Conservation (phyloP, 2,329 filamentous ascomycete genomes). For the Tolypocladium guangdongense region DNA sequence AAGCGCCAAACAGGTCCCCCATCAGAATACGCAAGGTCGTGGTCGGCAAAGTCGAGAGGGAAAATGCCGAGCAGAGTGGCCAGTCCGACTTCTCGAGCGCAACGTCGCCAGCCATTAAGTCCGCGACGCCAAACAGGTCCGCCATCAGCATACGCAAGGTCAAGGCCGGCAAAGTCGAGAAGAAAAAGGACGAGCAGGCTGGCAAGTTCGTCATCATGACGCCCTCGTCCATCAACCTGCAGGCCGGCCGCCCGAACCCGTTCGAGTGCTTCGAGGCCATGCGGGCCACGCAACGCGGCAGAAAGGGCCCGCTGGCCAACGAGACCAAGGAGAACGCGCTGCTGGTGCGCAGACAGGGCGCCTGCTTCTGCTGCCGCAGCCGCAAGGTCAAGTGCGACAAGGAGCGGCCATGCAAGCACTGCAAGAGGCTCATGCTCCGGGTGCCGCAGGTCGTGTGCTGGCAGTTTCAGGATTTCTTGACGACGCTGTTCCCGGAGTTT, state of each 20-base stretch:
- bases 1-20: slow-evolving; percentile 16
- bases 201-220: slow-evolving; percentile 46
- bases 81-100: slow-evolving; percentile 35
- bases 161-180: slow-evolving; percentile 32
- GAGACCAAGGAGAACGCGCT: slow-evolving; percentile 44
- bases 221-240: slow-evolving; percentile 40
- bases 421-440: slow-evolving; percentile 37
- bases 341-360: slow-evolving; percentile 41
- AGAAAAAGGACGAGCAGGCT: slow-evolving; percentile 28
- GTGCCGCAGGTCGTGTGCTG: slow-evolving; percentile 47
- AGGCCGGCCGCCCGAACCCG: slow-evolving; percentile 36
- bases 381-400: slow-evolving; percentile 49
- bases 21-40: slow-evolving; percentile 31
- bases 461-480: slow-evolving; percentile 46
- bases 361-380: slow-evolving; percentile 49
- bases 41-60: slow-evolving; percentile 34
- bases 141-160: slow-evolving; percentile 30
- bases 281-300: slow-evolving; percentile 40
- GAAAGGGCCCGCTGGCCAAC: slow-evolving; percentile 43
- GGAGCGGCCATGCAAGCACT: slow-evolving; percentile 45
- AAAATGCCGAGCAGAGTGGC: slow-evolving; percentile 26
- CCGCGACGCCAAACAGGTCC: slow-evolving; percentile 15
- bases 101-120: slow-evolving; percentile 16
- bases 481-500: slow-evolving; percentile 40
- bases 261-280: slow-evolving; percentile 45